phyloP scores from a whole-genome alignment of 2,329 filamentous ascomycete genomes.

The Arthrobotrys conoides region DNA sequence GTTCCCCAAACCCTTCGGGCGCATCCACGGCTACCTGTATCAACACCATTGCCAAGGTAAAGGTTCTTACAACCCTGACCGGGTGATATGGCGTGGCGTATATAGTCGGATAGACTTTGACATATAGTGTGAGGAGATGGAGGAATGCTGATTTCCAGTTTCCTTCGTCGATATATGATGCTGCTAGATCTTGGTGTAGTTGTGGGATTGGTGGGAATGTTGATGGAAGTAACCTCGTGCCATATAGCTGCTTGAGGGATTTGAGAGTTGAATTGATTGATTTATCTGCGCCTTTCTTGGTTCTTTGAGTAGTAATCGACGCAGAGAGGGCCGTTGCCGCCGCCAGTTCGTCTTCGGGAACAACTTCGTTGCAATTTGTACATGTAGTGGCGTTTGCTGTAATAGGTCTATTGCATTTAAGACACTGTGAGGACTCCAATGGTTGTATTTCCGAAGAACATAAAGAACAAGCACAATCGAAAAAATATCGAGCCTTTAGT shows the following conservation, averaged over 20 bases:
- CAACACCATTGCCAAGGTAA: slow-evolving; percentile 62
- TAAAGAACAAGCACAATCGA: slow-evolving; percentile 72
- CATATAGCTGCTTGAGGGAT: slow-evolving; percentile 67
- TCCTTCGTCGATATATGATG: slow-evolving; percentile 68
- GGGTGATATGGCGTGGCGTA: slow-evolving; percentile 71
- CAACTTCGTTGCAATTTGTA: slow-evolving; percentile 10
- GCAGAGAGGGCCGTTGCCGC: slow-evolving; percentile 27
- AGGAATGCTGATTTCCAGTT: slow-evolving; percentile 70
- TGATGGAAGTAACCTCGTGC: slow-evolving; percentile 69
- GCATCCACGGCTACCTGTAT: slow-evolving; percentile 61
- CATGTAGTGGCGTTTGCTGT: slow-evolving; percentile 15
- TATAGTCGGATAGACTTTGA: slow-evolving; percentile 71
- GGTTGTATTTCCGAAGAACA: slow-evolving; percentile 68
- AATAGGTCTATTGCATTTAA: slow-evolving; percentile 64
- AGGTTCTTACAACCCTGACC: slow-evolving; percentile 70
- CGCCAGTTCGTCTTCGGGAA: slow-evolving; percentile 61
- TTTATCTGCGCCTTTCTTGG: slow-evolving; percentile 66
- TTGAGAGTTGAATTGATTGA: slow-evolving; percentile 31
- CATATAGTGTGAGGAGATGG: slow-evolving; percentile 71
- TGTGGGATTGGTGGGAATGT: slow-evolving; percentile 72
- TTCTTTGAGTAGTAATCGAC: slow-evolving; percentile 64
- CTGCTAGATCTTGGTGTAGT: slow-evolving; percentile 72
- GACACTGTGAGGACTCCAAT: slow-evolving; percentile 67
- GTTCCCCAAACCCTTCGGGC: slow-evolving; percentile 64
- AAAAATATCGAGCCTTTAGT: slow-evolving; percentile 73